These are phyloP conservation scores for Penicillium digitatum DNA, from an alignment of 2,329 filamentous ascomycete genomes.

Conservation along the genomic window DNA sequence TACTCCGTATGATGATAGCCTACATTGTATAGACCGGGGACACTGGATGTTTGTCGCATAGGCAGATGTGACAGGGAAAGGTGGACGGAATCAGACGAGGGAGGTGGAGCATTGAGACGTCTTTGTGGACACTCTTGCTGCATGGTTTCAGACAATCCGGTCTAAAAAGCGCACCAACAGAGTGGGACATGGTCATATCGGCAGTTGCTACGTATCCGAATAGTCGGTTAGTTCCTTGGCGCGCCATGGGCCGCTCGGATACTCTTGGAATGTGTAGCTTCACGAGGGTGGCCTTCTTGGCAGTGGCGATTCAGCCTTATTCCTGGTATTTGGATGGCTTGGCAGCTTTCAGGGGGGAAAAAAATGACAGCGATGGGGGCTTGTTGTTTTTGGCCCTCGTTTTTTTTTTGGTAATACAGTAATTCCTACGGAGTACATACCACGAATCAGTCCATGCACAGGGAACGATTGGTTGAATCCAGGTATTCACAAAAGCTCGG, in stretches of 20 bases:
- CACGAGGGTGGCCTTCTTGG: neutral
- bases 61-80: neutral
- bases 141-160: neutral
- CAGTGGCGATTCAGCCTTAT: neutral
- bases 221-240: neutral
- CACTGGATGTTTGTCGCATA: neutral
- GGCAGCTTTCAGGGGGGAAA: neutral
- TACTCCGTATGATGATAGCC: neutral
- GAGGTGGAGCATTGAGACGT: neutral
- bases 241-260: neutral
- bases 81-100: neutral
- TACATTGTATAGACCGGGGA: neutral
- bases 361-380: neutral
- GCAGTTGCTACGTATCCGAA: neutral
- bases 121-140: neutral
- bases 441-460: too few species aligned
- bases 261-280: neutral
- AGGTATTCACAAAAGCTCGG: too few species aligned
- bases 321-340: neutral
- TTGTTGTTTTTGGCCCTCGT: neutral
- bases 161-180: neutral
- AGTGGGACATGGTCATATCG: neutral
- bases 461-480: too few species aligned
- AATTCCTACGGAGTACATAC: too few species aligned
- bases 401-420: neutral